A percentile compares a stretch with the other conserved stretches of the same genome.
Conservation (phyloP, 768 basidiomycete genomes). For the Amanita exitialis region DNA sequence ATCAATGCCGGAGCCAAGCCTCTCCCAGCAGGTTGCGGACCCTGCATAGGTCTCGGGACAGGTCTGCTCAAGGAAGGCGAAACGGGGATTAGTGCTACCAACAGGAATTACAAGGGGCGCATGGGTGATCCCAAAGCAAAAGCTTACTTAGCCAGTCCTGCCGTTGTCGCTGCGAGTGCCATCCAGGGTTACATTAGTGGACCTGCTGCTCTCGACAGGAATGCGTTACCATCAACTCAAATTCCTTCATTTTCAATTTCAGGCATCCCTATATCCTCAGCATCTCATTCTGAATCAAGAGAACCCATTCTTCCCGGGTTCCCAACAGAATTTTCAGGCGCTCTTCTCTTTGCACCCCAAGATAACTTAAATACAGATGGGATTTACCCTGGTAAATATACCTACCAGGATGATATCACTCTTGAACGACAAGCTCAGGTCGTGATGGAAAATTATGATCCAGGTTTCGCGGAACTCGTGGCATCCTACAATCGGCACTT, state of each 20-base stretch:
- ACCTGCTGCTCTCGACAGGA: constrained; percentile 57
- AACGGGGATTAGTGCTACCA: constrained; percentile 95
- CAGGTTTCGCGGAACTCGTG: constrained; percentile 67
- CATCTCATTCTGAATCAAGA: constrained; percentile 20
- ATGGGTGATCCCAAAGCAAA: constrained; percentile 96
- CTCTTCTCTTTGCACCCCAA: constrained; percentile 87
- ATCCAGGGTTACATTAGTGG: constrained; percentile 85
- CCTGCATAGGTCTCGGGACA: constrained; percentile 93
- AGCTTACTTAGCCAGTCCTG: constrained; percentile 94
- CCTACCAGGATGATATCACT: constrained; percentile 98
- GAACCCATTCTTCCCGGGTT: constrained; percentile 77
- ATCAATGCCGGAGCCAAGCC: constrained; percentile 85
- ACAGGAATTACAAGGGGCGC: constrained; percentile 97
- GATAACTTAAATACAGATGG: constrained; percentile 98
- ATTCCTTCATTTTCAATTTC: constrained; percentile 52
- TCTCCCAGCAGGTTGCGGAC: constrained; percentile 93
- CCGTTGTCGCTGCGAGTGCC: constrained; percentile 94
- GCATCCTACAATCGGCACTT: constrained; percentile 33
- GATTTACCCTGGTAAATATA: constrained; percentile 98
- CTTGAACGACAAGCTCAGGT: constrained; percentile 89
- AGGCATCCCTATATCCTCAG: constrained; percentile 17
- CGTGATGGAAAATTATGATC: constrained; percentile 99
- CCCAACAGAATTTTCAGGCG: constrained; percentile 74
- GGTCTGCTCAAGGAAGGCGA: constrained; percentile 92
- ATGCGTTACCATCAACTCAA: constrained; percentile 35